Evolutionary conservation across 2,329 filamentous ascomycete genomes (phyloP).

Genomic region (Talaromyces sp.): DNA sequence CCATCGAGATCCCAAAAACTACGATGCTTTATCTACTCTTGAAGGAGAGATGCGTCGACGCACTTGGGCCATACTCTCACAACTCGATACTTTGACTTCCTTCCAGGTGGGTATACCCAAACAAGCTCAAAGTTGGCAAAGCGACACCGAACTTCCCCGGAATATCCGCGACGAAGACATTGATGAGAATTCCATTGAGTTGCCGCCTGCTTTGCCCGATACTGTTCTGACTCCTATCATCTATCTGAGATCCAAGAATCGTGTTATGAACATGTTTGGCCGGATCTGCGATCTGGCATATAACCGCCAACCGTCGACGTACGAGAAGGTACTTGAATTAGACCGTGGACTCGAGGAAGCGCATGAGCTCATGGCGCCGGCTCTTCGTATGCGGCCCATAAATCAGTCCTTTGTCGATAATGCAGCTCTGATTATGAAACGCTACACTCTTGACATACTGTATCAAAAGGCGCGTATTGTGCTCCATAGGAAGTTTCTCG

Average conservation of each 20-base stretch:
- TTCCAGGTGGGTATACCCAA: slow-evolving; percentile 61
- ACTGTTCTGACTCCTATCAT: slow-evolving; percentile 49
- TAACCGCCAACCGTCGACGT: slow-evolving; percentile 29
- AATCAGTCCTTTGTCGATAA: slow-evolving; percentile 43
- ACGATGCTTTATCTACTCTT: slow-evolving; percentile 50
- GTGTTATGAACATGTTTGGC: slow-evolving; percentile 31
- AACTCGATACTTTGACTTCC: slow-evolving; percentile 58
- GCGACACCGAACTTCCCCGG: slow-evolving; percentile 53
- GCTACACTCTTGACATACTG: slow-evolving; percentile 49
- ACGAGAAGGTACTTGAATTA: slow-evolving; percentile 31
- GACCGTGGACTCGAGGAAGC: slow-evolving; percentile 30
- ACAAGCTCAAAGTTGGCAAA: slow-evolving; percentile 56
- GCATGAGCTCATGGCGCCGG: slow-evolving; percentile 14
- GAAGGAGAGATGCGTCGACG: slow-evolving; percentile 52
- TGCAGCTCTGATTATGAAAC: slow-evolving; percentile 48
- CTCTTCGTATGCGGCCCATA: slow-evolving; percentile 21
- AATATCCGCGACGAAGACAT: slow-evolving; percentile 61
- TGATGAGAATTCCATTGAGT: slow-evolving; percentile 43
- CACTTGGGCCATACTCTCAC: slow-evolving; percentile 37
- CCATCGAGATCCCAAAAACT: slow-evolving; percentile 54
- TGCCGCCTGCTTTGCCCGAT: slow-evolving; percentile 52
- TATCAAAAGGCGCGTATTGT: slow-evolving; percentile 49
- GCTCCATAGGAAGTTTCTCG: slow-evolving; percentile 50
- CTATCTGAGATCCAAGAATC: slow-evolving; percentile 34
- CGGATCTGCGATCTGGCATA: slow-evolving; percentile 31